phyloP scores from a whole-genome alignment of 2,329 filamentous ascomycete species.

The Microcera coccophila region DNA sequence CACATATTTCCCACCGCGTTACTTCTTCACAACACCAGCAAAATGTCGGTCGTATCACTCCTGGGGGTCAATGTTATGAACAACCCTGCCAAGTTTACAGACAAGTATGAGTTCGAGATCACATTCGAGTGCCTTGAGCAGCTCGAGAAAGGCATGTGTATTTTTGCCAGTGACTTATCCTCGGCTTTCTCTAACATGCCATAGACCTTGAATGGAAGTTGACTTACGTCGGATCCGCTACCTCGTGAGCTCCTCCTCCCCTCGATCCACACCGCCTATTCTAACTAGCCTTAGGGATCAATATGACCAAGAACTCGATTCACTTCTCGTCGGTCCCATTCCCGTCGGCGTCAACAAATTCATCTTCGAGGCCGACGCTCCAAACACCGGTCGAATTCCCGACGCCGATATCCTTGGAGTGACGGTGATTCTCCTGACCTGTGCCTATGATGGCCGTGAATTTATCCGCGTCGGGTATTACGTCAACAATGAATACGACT shows the following conservation, averaged over 20 bases:
- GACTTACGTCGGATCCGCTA: slow-evolving; percentile 97
- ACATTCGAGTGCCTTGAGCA: slow-evolving; percentile 97
- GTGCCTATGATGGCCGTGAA: slow-evolving; percentile 92
- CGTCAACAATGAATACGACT: slow-evolving; percentile 98
- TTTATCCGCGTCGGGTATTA: slow-evolving; percentile 99
- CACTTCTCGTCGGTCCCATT: slow-evolving; percentile 93
- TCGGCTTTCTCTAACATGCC: slow-evolving; percentile 15
- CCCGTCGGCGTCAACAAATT: slow-evolving; percentile 98
- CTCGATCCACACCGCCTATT: slow-evolving; percentile 15
- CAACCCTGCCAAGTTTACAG: slow-evolving; percentile 91
- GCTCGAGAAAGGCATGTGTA: slow-evolving; percentile 74
- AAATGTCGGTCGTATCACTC: slow-evolving; percentile 93
- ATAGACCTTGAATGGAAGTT: slow-evolving; percentile 98
- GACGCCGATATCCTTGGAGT: slow-evolving; percentile 94
- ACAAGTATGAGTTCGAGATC: slow-evolving; percentile 95
- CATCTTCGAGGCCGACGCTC: slow-evolving; percentile 91
- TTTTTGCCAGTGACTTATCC: background rate
- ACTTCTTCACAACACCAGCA: slow-evolving; percentile 16
- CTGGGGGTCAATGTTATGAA: slow-evolving; percentile 94
- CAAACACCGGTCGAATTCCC: slow-evolving; percentile 85
- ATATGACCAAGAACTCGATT: slow-evolving; percentile 97
- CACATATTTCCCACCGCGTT: background rate
- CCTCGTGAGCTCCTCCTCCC: slow-evolving; percentile 63
- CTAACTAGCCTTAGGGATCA: slow-evolving; percentile 62
- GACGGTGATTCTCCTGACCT: slow-evolving; percentile 93